A percentile compares a stretch with the other conserved stretches of the same genome.
Evolutionary conservation across 2,329 filamentous ascomycete species (phyloP).

Genomic region (Elsinoe fawcettii): DNA sequence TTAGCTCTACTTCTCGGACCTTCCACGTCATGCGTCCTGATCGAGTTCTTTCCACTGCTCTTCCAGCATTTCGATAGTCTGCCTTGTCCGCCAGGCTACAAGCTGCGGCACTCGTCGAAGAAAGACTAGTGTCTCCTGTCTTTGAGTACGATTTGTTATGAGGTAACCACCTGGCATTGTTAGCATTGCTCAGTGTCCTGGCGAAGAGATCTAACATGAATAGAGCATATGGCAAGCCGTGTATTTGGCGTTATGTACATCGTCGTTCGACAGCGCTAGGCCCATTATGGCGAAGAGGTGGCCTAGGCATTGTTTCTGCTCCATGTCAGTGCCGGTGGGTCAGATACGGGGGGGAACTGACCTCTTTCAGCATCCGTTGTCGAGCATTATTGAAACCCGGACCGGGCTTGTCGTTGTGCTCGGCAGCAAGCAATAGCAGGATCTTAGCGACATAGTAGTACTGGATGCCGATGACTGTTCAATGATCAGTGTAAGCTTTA

Average conservation of each 20-base stretch:
- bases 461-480: slow-evolving; percentile 29
- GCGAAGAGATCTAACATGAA: slow-evolving; percentile 11
- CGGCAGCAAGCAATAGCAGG: slow-evolving; percentile 21
- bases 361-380: slow-evolving; percentile 19
- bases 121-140: slow-evolving; percentile 18
- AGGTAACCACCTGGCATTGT: slow-evolving; percentile 18
- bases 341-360: slow-evolving; percentile 8
- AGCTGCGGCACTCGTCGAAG: slow-evolving; percentile 18
- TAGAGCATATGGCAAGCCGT: slow-evolving; percentile 22
- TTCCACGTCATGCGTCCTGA: slow-evolving; percentile 10
- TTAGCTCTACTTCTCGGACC: background rate
- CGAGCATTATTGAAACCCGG: slow-evolving; percentile 21
- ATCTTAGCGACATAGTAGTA: slow-evolving; percentile 32
- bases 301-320: slow-evolving; percentile 19
- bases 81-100: slow-evolving; percentile 21
- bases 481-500: background rate
- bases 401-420: slow-evolving; percentile 13
- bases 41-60: slow-evolving; percentile 22
- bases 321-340: background rate
- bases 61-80: slow-evolving; percentile 19
- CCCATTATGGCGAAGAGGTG: slow-evolving; percentile 21
- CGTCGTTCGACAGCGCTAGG: slow-evolving; percentile 21
- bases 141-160: slow-evolving; percentile 20
- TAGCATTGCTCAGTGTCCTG: background rate
- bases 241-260: slow-evolving; percentile 23